Evolutionary conservation across 139 green algal species (phyloP), one percentile per base, ranked within the genome.

Genomic region (Chlorella sp.): DNA sequence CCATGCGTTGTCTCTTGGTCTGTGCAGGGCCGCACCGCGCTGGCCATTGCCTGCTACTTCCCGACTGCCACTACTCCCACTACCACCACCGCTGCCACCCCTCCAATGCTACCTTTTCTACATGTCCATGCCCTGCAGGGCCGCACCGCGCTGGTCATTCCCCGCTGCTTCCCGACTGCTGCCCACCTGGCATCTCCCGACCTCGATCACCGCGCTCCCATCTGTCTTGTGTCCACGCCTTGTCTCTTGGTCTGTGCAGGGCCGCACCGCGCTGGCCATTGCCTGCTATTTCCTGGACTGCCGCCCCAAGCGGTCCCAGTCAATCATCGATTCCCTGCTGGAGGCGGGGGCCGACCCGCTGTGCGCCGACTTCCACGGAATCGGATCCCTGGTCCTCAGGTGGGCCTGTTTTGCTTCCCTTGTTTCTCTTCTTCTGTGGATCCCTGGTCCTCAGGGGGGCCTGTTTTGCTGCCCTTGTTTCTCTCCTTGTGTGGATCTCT

Each of bases 281-380:
- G 84, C 84, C 68, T 81, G 68, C 39, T 88, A 88, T 30, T 88
- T 88, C 64, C 16, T 88, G 30, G 84, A 88, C 84, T 88, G 84
- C 68, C 84, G 84, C 30, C 84, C 84, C 68, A 88, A 88, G 68
- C 84, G 68, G 28, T 81, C 68, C 21, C 84, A 81, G 66, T 37
- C 39, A 39, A 81, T 88, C 64, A 88, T 88, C 19, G 68, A 66
- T 9, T 26, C 26, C 11, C 84, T 88, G 64, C 84, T 88, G 64
- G 84, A 39, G 3, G 68, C 66, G 5, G 84, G 84, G 19, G 84
- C 84, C 0, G 39, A 81, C 68, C 84, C 84, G 37, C 68, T 88
- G 64, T 88, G 84, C 34, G 84, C 68, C 28, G 84, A 88, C 30
- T 88, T 88, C 39, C 84, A 88, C 24, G 84, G 84, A 14, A 81